Evolutionary conservation across 2,329 filamentous ascomycete species (phyloP).

Genomic region (Coniochaeta sp.): DNA sequence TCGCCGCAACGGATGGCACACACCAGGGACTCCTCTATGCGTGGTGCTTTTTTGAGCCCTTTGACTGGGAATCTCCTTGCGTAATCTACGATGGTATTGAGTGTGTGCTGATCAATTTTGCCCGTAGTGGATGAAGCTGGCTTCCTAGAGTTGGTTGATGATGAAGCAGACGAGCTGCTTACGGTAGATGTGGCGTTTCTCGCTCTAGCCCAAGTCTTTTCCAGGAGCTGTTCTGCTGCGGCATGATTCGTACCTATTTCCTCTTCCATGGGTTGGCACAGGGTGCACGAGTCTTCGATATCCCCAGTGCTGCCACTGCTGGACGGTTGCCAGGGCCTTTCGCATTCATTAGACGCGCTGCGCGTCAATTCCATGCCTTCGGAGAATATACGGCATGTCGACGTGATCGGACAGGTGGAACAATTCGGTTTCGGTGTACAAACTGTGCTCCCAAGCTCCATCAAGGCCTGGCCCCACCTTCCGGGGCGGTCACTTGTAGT

Average conservation of each 20-base stretch:
- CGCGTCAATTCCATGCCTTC: constrained; percentile 32
- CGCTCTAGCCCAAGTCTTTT: constrained; percentile 8
- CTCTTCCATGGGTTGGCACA: constrained; percentile 41
- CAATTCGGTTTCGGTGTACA: constrained; percentile 55
- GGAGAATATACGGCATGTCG: constrained; percentile 41
- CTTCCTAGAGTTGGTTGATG: neutral
- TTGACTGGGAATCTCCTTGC: constrained; percentile 44
- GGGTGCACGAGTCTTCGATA: constrained; percentile 41
- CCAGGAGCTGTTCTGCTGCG: neutral
- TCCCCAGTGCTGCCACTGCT: constrained; percentile 20
- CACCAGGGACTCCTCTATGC: constrained; percentile 44
- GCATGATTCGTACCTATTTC: neutral
- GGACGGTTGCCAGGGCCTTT: neutral
- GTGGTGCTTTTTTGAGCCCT: constrained; percentile 41
- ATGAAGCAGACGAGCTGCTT: neutral
- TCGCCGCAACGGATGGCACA: constrained; percentile 39
- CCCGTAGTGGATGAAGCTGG: neutral
- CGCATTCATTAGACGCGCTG: neutral
- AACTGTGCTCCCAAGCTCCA: constrained; percentile 58
- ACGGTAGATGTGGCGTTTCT: neutral
- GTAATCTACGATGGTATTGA: constrained; percentile 28
- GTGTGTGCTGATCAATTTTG: neutral
- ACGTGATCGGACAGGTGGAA: constrained; percentile 38
- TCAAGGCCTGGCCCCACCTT: constrained; percentile 56
- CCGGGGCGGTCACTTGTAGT: constrained; percentile 43